Base-by-base conservation (phyloP, 495 filamentous ascomycete genomes). In the Aspergillus conjunctus region DNA sequence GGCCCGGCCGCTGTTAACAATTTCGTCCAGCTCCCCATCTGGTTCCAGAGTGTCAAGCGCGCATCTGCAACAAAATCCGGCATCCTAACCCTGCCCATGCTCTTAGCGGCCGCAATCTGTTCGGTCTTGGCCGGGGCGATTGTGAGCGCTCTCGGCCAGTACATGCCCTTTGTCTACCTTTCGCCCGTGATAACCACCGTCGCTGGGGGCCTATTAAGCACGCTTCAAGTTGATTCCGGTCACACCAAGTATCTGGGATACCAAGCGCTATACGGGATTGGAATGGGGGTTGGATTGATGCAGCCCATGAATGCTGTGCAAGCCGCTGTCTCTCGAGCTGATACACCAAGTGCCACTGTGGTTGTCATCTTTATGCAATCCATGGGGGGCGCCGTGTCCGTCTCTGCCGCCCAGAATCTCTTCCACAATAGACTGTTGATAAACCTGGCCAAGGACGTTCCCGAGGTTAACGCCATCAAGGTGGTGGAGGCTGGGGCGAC, bases 281-380 rank as follows among this genome's bases (percentile, higher is more conserved):
- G 89, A 7, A 66, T 91, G 7, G 91, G 90, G 0, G 73, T 84
- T 9, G 88, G 89, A n/a, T 83, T 91, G 81, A 90, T 92, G 68
- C 83, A 87, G 48, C 72, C 83, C 0, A 78, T 77, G 21, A 77
- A 91, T 41, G 87, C 87, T 7, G 84, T 84, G 7, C 89, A 91
- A 63, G 82, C 85, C 0, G 77, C 83, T 3, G 79, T 91, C 7
- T 68, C 77, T 0, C 70, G 69, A 22, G 72, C 75, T 11, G 85
- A 91, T 62, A 78, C 90, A 11, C 72, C 86, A 8, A 85, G 80
- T 3, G 88, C 87, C 22, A 78, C 87, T 22, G 76, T 87, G 5
- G 71, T 89, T 37, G 84, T 88, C 72, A 83, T 90, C 59, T 87
- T 91, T 60, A 72, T 77, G 10, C 88, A 91, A 71, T 82, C 82